phyloP scores from a whole-genome alignment of 2,329 filamentous ascomycete genomes.

The Gyromitra esculenta region DNA sequence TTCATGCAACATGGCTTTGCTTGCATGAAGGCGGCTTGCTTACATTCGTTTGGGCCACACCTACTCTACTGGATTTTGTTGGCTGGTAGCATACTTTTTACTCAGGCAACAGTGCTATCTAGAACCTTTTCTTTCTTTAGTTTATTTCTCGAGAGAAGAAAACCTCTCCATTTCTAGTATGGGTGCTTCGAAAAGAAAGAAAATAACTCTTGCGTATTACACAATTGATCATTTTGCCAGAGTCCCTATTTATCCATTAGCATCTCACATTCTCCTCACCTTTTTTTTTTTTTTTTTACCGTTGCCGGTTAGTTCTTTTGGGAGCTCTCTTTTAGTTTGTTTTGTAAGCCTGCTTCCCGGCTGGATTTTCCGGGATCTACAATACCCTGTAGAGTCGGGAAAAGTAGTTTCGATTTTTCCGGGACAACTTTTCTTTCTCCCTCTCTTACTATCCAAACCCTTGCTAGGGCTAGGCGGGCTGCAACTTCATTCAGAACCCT shows the following conservation, averaged over 20 bases:
- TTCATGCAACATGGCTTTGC: constrained; percentile 13
- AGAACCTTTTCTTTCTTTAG: neutral
- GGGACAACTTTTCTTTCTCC: constrained; percentile 15
- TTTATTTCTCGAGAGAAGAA: neutral
- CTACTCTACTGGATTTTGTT: constrained; percentile 15
- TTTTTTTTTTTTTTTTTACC: constrained; percentile 17
- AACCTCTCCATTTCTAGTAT: neutral
- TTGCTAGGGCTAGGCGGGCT: constrained; percentile 14
- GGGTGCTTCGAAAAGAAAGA: neutral
- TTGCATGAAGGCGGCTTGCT: constrained; percentile 12
- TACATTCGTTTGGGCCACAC: constrained; percentile 11
- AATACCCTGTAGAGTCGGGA: constrained; percentile 35
- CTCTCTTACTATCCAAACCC: neutral
- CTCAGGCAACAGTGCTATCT: constrained; percentile 11
- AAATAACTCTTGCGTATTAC: neutral
- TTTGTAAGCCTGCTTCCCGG: constrained; percentile 29
- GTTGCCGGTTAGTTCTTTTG: constrained; percentile 22
- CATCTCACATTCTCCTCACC: constrained; percentile 10
- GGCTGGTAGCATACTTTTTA: constrained; percentile 9
- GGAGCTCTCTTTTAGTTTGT: constrained; percentile 6
- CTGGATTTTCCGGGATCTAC: constrained; percentile 45
- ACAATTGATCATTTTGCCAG: constrained; percentile 25
- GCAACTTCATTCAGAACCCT: constrained; percentile 39
- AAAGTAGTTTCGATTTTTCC: constrained; percentile 39
- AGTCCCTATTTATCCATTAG: constrained; percentile 34